Evolutionary conservation across 192 early-diverging fungal species (phyloP), one percentile per base, ranked within the genome.

Genomic region (Linnemannia exigua): DNA sequence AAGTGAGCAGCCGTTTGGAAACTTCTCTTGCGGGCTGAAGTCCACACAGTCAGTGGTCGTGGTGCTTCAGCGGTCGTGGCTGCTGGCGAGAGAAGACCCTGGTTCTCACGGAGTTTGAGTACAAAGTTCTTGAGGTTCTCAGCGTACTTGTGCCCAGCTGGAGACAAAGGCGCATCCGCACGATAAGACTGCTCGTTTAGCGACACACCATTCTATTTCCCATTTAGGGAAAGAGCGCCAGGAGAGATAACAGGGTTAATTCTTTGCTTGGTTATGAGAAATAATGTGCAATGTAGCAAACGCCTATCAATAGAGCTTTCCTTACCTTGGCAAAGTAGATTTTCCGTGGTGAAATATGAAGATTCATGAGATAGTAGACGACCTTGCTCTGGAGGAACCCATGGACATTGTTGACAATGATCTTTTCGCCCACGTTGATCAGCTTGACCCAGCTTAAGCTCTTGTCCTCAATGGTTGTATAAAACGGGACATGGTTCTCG

Each of bases 401-500:
- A 61, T 94, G 91, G 19, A 95, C 94, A 75, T 95, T 94, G 89
- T 95, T 96, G 72, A 95, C 94, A 46, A 95, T 94, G 70, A 96
- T 91, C 74, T 92, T 93, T 88, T 96, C 95, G 70, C 94, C 95
- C 0, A 93, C 94, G 73, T 95, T 96, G 89, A 95, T 94, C 70
- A 95, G 82, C 79, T 96, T 95, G 37, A 96, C 93, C 87, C 92
- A 96, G 67, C 91, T 92, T 50, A 93, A 80, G 22, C 87, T 81
- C 3, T 84, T 81, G 61, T 95, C 93, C 52, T 89, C 88, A 54
- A 96, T 95, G 0, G 95, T 93, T 79, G 92, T 89, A 79, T 96
- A 95, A 78, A 91, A 91, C 7, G 90, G 90, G 61, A 89, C 68
- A 80, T 94, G 93, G 66, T 89, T 89, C 33, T 93, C 90, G 47